Evolutionary conservation across 2,329 filamentous ascomycete genomes (phyloP).

Genomic region (Sporothrix sp.): DNA sequence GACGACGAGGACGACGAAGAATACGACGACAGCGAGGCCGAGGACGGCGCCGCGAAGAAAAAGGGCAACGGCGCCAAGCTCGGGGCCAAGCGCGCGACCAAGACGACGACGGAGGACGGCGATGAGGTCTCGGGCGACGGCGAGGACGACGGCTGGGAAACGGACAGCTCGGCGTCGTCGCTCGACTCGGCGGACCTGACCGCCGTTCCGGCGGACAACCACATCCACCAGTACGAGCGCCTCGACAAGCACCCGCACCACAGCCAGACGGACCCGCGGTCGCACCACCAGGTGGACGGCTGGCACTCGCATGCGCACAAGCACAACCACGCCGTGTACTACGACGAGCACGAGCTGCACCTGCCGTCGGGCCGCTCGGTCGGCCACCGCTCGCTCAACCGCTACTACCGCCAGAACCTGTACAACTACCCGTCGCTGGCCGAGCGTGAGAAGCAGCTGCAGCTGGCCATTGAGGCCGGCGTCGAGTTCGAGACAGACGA

Average conservation of each 20-base stretch:
- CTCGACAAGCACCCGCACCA: slow-evolving; percentile 67
- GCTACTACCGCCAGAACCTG: slow-evolving; percentile 89
- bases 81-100: slow-evolving; percentile 47
- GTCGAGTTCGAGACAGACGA: slow-evolving; percentile 5
- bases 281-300: slow-evolving; percentile 65
- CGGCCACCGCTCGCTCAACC: slow-evolving; percentile 77
- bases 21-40: slow-evolving; percentile 50
- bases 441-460: slow-evolving; percentile 35
- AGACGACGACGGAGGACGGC: slow-evolving; percentile 32
- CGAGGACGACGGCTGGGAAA: slow-evolving; percentile 84
- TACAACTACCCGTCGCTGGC: slow-evolving; percentile 70
- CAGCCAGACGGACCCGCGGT: slow-evolving; percentile 57
- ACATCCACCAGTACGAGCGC: slow-evolving; percentile 61
- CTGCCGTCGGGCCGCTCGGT: slow-evolving; percentile 82
- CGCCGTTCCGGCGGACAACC: slow-evolving; percentile 65
- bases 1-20: slow-evolving; percentile 55
- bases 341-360: slow-evolving; percentile 89
- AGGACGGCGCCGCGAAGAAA: slow-evolving; percentile 33
- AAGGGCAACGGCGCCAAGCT: slow-evolving; percentile 53
- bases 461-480: slow-evolving; percentile 16
- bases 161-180: slow-evolving; percentile 82
- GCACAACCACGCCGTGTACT: slow-evolving; percentile 64
- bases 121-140: slow-evolving; percentile 33
- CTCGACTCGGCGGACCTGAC: slow-evolving; percentile 77
- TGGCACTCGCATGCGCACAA: slow-evolving; percentile 79